A percentile compares a stretch with the other conserved stretches of the same genome.
These are phyloP conservation scores for Kregervanrija fluxuum DNA, from an alignment of 805 yeast genomes.

Conservation along the genomic window DNA sequence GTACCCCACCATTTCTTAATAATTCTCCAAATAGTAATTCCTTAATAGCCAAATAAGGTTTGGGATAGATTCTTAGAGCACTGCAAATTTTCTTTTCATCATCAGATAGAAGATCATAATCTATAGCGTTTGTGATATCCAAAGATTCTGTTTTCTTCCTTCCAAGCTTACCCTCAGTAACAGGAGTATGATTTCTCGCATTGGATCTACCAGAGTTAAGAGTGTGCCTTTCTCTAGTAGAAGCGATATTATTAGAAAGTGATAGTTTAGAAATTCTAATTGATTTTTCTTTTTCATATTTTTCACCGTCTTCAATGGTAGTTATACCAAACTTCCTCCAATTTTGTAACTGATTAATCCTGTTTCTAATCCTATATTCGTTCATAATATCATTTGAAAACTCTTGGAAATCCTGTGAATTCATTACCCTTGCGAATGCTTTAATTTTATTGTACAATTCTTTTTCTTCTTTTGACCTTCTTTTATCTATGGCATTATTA, in stretches of 20 bases:
- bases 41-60: slow-evolving; percentile 89
- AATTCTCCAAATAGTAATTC: slow-evolving; percentile 85
- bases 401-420: slow-evolving; percentile 70
- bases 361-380: slow-evolving; percentile 70
- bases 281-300: slow-evolving; percentile 83
- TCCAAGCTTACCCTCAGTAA: slow-evolving; percentile 15
- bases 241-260: slow-evolving; percentile 12
- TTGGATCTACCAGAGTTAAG: slow-evolving; percentile 24
- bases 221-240: slow-evolving; percentile 25
- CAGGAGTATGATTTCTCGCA: slow-evolving; percentile 26
- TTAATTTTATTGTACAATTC: slow-evolving; percentile 70
- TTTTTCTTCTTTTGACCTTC: slow-evolving; percentile 81
- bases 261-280: slow-evolving; percentile 39
- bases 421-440: slow-evolving; percentile 74
- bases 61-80: slow-evolving; percentile 77
- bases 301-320: slow-evolving; percentile 71
- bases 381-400: slow-evolving; percentile 67
- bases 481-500: slow-evolving; percentile 75
- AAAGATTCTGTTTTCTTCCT: slow-evolving; percentile 38
- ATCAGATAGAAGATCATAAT: slow-evolving; percentile 72
- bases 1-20: slow-evolving; percentile 71
- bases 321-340: slow-evolving; percentile 91
- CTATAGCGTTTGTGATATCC: slow-evolving; percentile 74
- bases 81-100: slow-evolving; percentile 86
- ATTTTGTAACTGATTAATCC: slow-evolving; percentile 85